These are phyloP conservation scores for Piloderma croceum DNA, from an alignment of 768 basidiomycete genomes.

Conservation along the genomic window DNA sequence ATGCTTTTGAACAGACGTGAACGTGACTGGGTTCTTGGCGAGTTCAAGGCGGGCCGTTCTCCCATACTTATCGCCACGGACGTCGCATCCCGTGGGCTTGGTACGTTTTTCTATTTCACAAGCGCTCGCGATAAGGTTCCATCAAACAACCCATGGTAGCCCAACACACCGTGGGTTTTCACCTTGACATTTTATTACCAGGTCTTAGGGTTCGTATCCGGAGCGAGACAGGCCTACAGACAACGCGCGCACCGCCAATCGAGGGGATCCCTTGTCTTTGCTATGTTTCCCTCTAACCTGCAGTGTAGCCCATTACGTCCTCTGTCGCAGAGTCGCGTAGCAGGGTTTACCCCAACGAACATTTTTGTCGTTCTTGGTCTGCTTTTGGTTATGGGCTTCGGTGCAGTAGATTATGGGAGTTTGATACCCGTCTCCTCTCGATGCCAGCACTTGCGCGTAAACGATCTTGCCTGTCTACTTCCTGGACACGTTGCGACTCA, in stretches of 20 bases:
- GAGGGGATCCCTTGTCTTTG: constrained; percentile 20
- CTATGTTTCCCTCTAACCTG: constrained; percentile 39
- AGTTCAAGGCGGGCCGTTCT: constrained; percentile 97
- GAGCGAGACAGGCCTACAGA: constrained; percentile 31
- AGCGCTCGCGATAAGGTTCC: constrained; percentile 39
- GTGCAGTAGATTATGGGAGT: constrained; percentile 34
- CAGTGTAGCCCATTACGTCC: constrained; percentile 30
- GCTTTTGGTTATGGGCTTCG: constrained; percentile 48
- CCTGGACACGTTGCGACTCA: constrained; percentile 43
- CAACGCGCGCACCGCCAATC: constrained; percentile 26
- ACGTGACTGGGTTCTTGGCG: constrained; percentile 97
- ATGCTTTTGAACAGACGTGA: constrained; percentile 60
- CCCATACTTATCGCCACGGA: constrained; percentile 99
- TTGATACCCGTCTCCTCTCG: constrained; percentile 32
- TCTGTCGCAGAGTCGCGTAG: constrained; percentile 28
- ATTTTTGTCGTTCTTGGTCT: constrained; percentile 42
- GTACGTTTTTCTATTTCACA: constrained; percentile 65
- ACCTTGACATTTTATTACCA: constrained; percentile 25
- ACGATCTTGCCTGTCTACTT: constrained; percentile 48
- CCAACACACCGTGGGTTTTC: constrained; percentile 14
- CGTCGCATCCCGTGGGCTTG: constrained; percentile 98
- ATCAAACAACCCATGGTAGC: background rate
- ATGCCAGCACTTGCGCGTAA: constrained; percentile 38
- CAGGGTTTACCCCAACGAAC: constrained; percentile 38
- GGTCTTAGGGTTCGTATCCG: constrained; percentile 31